These are phyloP conservation scores for Tetrahymena elliotti DNA, from an alignment of 73 alveolate genomes.

Conservation along the genomic window DNA sequence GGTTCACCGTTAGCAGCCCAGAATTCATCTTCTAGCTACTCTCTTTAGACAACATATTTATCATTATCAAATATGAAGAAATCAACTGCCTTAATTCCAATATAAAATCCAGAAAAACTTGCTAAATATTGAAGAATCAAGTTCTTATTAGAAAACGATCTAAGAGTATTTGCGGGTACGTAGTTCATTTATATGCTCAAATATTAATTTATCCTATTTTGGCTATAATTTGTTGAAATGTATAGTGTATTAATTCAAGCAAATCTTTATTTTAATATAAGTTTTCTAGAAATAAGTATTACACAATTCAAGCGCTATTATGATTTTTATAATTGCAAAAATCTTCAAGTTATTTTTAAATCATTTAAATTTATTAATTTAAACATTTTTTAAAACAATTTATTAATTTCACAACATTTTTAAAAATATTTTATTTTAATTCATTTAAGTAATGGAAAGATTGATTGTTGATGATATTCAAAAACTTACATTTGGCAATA, in stretches of 20 bases:
- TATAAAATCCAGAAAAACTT: neutral
- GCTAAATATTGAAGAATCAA: neutral
- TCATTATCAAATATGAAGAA: neutral
- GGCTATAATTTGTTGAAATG: neutral
- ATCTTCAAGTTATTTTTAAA: neutral
- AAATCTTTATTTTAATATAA: neutral
- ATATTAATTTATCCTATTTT: neutral
- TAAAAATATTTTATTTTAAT: no score
- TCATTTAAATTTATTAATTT: no score
- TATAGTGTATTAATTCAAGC: neutral
- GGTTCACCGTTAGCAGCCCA: slow-evolving; percentile 46
- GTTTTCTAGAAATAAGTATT: neutral
- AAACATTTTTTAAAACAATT: no score
- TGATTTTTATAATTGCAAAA: neutral
- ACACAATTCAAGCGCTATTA: neutral
- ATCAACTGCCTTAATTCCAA: neutral
- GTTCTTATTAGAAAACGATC: neutral
- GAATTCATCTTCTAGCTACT: slow-evolving; percentile 37
- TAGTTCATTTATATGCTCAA: neutral
- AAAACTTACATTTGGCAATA: no score
- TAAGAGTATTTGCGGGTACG: neutral
- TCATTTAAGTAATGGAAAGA: no score
- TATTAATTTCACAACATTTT: no score
- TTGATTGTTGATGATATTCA: no score
- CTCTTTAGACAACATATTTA: neutral